Evolutionary conservation across 2,329 filamentous ascomycete species (phyloP).

Genomic region (Fusarium tjaetaba): DNA sequence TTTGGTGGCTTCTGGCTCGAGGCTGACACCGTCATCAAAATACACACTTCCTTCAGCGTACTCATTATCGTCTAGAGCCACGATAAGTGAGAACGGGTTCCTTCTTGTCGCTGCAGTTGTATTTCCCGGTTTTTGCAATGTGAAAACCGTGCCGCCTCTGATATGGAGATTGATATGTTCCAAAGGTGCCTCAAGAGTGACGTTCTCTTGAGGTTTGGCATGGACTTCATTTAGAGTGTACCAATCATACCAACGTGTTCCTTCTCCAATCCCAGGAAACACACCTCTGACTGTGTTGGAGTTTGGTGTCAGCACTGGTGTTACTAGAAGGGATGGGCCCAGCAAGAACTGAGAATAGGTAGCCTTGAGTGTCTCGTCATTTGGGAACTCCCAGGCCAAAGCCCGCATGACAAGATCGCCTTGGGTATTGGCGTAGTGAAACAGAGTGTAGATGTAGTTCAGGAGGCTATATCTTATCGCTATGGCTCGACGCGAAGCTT

Average conservation of each 20-base stretch:
- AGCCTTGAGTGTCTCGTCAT: not conserved
- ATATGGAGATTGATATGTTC: not conserved
- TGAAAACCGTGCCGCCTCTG: not conserved
- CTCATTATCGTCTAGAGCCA: not conserved
- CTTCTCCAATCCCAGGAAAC: not conserved
- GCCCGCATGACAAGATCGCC: constrained; percentile 13
- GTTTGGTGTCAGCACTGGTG: not conserved
- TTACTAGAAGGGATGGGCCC: not conserved
- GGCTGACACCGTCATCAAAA: not conserved
- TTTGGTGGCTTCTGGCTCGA: not conserved
- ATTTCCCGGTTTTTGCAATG: not conserved
- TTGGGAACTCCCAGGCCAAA: not conserved
- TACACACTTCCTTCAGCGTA: not conserved
- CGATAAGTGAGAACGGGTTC: not conserved
- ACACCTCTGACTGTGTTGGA: not conserved
- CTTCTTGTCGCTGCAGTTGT: not conserved
- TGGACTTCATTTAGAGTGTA: not conserved
- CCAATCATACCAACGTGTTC: not conserved
- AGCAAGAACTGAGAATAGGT: not conserved
- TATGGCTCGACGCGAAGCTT: constrained; percentile 8
- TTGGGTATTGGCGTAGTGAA: constrained; percentile 1
- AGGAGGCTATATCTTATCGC: constrained; percentile 11
- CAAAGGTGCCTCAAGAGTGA: not conserved
- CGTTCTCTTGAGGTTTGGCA: not conserved
- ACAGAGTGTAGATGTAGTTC: constrained; percentile 16